Evolutionary conservation across 2,329 filamentous ascomycete genomes (phyloP), one percentile per base, ranked within the genome.

Genomic region (Blumeria hordei): DNA sequence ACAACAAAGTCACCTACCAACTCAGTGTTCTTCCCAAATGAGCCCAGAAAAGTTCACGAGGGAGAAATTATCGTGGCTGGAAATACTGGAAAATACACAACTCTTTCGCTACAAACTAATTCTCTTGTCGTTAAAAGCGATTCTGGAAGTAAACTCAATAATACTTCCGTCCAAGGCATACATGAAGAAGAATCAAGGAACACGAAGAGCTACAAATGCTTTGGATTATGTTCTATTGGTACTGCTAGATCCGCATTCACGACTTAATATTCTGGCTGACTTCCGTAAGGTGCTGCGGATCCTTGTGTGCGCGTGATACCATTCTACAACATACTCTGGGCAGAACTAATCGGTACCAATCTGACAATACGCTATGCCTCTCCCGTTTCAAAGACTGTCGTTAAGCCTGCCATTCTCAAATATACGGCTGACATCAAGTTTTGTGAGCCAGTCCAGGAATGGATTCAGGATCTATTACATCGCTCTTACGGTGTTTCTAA

Each of bases 251-350:
- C 4, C 21, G 21, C 21, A 28, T 28, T 28, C 2, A 28, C 4
- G 21, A 28, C 21, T 28, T 28, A 28, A 28, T 28, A 28, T 28
- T 28, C 21, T 28, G 2, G 21, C 21, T 28, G 21, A 28, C 21
- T 28, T 28, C 21, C 21, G 4, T 28, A 28, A 28, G 21, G 21
- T 28, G 21, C 21, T 28, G 21, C 21, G 21, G 21, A 28, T 28
- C 21, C 21, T 28, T 28, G 21, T 28, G 21, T 32, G 14, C 18
- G 60, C 61, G 71, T 75, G 6, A 82, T 95, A 34, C 80, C 85
- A 1, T 81, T 87, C 58, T 88, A 85, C 70, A 84, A 94, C 65
- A 70, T 95, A 58, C 78, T 95, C 52, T 93, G 86, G 81, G 85
- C 83, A 41, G 80, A 85, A 60, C 65, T 83, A 33, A 70, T 72